A percentile compares a stretch with the other conserved stretches of the same genome.
Conservation (phyloP, 2,329 filamentous ascomycete species). For the Sarocladium kiliense region DNA sequence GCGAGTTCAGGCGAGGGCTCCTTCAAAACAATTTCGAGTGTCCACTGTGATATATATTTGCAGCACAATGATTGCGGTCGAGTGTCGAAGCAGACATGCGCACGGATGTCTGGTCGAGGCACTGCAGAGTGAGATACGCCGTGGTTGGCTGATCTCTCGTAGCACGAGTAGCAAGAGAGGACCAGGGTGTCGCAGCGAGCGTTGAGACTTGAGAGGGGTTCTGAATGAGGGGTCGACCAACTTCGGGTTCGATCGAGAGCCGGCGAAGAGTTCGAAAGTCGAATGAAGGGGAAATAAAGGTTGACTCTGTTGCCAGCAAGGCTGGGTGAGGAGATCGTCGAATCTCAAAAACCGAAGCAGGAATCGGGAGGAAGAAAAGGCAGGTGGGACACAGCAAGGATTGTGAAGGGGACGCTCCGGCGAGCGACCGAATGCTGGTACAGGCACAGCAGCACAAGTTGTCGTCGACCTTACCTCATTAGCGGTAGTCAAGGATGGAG, state of each 20-base stretch:
- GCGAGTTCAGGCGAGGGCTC: no score
- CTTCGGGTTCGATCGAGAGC: not conserved
- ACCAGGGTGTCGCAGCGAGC: not conserved
- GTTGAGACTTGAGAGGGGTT: not conserved
- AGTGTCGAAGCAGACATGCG: not conserved
- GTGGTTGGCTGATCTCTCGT: not conserved
- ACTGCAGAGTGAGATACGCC: no score
- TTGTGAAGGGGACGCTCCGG: not conserved
- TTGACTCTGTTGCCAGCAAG: not conserved
- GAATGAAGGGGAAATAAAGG: not conserved
- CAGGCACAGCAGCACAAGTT: not conserved
- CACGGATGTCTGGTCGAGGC: no score
- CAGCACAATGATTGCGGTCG: not conserved
- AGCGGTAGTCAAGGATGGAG: not conserved
- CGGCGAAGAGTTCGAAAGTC: not conserved
- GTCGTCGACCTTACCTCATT: not conserved
- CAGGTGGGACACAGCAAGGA: not conserved
- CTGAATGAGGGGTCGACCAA: not conserved
- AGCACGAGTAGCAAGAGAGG: not conserved
- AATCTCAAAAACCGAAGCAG: not conserved
- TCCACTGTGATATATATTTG: no score
- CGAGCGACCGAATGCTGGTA: not conserved
- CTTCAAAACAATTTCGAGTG: no score
- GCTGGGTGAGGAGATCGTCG: slow-evolving; percentile 3
- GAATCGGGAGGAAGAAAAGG: not conserved